Evolutionary conservation across 177 flowering plant genomes (phyloP), one percentile per base, ranked within the genome.

Genomic region (Vitis hybrid): DNA sequence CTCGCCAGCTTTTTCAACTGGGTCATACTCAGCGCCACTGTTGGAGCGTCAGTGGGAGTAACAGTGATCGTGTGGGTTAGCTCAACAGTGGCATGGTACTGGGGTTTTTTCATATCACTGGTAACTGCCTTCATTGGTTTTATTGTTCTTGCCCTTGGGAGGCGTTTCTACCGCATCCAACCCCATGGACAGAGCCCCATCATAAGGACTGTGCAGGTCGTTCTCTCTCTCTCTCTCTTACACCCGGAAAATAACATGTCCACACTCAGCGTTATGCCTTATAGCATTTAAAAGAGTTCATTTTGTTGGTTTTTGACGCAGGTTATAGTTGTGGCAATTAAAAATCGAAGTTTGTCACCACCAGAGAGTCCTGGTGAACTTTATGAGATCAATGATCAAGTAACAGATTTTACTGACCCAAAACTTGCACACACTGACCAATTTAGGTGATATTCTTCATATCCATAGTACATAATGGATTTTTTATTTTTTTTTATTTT

Each of bases 41-140:
- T 67, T 27, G 83, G 79, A 12, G 78, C 77, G 1, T 13, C 64
- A 0, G 40, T 77, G 12, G 83, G 80, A 17, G 89, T 86, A 18
- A 86, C 91, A 1, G 65, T 78, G 4, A 73, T 88, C 1, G 88
- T 84, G 8, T 79, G 73, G 74, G 56, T 88, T 59, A 72, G 81
- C 71, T 78, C 74, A 24, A 73, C 79, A 54, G 64, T 66, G 18
- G 77, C 62, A 21, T 86, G 91, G 91, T 86, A 77, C 68, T 67
- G 68, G 68, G 90, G 87, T 19, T 88, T 88, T 64, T 60, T 83
- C 60, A 78, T 81, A 9, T 32, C 67, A 4, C 14, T 71, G 4
- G 32, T 80, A 0, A 40, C 61, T 4, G 70, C 78, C 21, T 66
- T 74, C 17, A 46, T 74, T 65, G 80, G 83, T 8, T 67, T 65